Evolutionary conservation across 1,139 yeast genomes (phyloP).

Genomic region (Candida buenavistaensis): DNA sequence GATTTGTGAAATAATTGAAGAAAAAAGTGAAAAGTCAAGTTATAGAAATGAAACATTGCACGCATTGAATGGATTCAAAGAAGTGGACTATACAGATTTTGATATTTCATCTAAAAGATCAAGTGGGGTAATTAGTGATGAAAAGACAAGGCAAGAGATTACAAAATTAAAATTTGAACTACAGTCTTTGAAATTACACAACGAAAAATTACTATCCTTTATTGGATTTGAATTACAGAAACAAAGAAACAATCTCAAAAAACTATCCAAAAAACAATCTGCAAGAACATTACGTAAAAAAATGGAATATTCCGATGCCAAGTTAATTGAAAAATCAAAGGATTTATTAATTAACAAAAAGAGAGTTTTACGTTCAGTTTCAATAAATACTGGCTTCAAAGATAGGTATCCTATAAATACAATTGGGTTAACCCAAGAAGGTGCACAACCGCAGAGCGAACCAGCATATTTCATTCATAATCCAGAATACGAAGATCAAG

Average conservation of each 20-base stretch:
- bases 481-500: constrained; percentile 1
- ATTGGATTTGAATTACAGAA: constrained; percentile 59
- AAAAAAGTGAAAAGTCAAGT: constrained; percentile 4
- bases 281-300: constrained; percentile 18
- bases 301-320: constrained; percentile 56
- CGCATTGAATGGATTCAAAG: constrained; percentile 16
- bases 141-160: constrained; percentile 49
- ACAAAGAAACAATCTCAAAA: constrained; percentile 44
- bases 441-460: constrained; percentile 4
- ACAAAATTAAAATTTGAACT: constrained; percentile 55
- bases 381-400: constrained; percentile 39
- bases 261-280: constrained; percentile 40
- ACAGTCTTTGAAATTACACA: constrained; percentile 53
- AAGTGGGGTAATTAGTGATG: constrained; percentile 28
- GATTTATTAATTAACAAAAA: constrained; percentile 45
- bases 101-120: constrained; percentile 33
- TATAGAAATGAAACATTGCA: constrained; percentile 14
- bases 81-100: constrained; percentile 12
- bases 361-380: constrained; percentile 45
- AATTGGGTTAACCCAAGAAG: constrained; percentile 5
- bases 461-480: constrained; percentile 13
- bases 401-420: constrained; percentile 4
- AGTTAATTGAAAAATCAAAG: constrained; percentile 46
- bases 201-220: constrained; percentile 55
- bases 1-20: constrained; percentile 8